Percentiles rank a stretch among this genome's conserved stretches.
These are phyloP conservation scores for Micractinium sp. DNA, from an alignment of 139 green algal species.

Conservation along the genomic window DNA sequence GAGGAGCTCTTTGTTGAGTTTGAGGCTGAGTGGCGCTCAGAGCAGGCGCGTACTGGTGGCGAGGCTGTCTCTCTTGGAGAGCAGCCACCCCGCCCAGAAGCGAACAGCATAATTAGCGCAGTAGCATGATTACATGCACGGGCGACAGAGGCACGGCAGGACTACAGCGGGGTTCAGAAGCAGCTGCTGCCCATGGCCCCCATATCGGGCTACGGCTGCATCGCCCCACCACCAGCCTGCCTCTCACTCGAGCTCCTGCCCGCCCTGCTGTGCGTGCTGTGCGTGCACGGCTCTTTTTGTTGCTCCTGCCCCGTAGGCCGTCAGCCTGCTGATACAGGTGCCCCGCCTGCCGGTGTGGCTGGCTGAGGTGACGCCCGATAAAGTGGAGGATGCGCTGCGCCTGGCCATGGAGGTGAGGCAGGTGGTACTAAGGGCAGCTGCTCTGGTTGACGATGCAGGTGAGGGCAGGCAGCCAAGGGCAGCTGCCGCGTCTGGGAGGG, in stretches of 20 bases:
- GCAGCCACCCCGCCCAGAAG: neutral
- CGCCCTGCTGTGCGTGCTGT: neutral
- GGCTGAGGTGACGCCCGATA: neutral
- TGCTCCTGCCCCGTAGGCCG: neutral
- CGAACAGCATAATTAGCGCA: too few relatives aligned
- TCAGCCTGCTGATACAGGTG: slow-evolving; percentile 1
- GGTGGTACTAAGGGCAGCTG: too few relatives aligned
- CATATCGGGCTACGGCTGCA: neutral
- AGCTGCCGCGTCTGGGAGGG: too few relatives aligned
- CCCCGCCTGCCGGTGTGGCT: slow-evolving; percentile 6
- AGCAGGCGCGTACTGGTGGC: neutral
- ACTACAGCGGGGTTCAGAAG: too few relatives aligned
- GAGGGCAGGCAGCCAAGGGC: too few relatives aligned
- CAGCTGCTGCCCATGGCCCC: too few relatives aligned
- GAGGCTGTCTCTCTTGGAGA: neutral
- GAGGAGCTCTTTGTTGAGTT: slow-evolving; percentile 7
- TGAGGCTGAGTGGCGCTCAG: slow-evolving; percentile 4
- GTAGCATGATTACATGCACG: too few relatives aligned
- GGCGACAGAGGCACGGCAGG: too few relatives aligned
- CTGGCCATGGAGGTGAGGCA: neutral
- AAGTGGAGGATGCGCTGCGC: neutral
- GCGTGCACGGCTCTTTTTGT: neutral
- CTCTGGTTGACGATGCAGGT: too few relatives aligned
- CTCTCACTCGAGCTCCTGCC: too few relatives aligned
- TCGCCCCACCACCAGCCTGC: neutral